These are phyloP conservation scores for Brasilioporus rufonigricans DNA, from an alignment of 768 basidiomycete species.

Conservation along the genomic window DNA sequence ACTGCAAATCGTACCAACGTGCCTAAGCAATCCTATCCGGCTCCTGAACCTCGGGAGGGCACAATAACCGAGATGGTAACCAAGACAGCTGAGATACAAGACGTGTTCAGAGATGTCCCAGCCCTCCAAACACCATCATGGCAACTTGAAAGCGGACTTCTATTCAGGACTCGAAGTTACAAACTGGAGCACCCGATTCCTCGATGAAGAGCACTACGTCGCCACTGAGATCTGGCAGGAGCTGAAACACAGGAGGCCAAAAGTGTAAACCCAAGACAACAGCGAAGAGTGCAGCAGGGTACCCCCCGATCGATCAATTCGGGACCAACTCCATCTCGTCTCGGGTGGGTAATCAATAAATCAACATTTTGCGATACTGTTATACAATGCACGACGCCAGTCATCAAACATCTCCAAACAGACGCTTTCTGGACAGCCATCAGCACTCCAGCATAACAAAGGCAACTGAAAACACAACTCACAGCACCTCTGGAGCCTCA, in stretches of 20 bases:
- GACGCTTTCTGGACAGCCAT: conserved; percentile 42
- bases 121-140: too few species aligned
- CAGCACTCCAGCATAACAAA: neutral
- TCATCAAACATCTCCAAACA: conserved; percentile 56
- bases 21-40: too few species aligned
- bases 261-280: neutral
- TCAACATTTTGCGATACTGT: conserved; percentile 3
- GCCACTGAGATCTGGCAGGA: too few species aligned
- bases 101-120: too few species aligned
- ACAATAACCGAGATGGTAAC: too few species aligned
- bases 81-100: too few species aligned
- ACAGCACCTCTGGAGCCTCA: conserved; percentile 70
- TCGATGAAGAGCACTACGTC: too few species aligned
- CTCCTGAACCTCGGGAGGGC: too few species aligned
- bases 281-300: neutral
- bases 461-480: conserved; percentile 32
- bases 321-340: neutral
- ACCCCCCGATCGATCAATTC: neutral
- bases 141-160: too few species aligned
- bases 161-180: too few species aligned
- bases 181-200: too few species aligned
- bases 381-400: conserved; percentile 7
- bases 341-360: neutral
- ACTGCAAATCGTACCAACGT: too few species aligned
- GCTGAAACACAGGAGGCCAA: neutral